Conservation (phyloP, 1,139 yeast species). For the Candida tetrigidarum region DNA sequence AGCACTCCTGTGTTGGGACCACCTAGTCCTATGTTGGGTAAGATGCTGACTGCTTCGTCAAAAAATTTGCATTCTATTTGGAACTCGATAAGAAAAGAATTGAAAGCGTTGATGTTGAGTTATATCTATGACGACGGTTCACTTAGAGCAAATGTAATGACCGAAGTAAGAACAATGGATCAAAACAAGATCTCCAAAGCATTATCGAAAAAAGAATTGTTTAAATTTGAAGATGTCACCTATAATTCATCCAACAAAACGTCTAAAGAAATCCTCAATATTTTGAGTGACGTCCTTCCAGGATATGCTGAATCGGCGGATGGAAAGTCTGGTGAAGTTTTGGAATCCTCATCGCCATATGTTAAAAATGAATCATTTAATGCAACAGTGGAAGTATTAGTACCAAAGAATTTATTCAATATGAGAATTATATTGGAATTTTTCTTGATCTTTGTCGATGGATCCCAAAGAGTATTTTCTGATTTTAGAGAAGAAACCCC, state of each 20-base stretch:
- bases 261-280: slow-evolving; percentile 46
- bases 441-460: slow-evolving; percentile 59
- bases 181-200: slow-evolving; percentile 14
- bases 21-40: slow-evolving; percentile 10
- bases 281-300: slow-evolving; percentile 64
- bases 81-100: slow-evolving; percentile 59
- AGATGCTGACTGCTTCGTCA: slow-evolving; percentile 3
- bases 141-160: background rate
- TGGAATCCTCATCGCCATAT: slow-evolving; percentile 45
- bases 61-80: slow-evolving; percentile 48
- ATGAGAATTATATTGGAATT: slow-evolving; percentile 75
- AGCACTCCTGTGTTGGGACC: slow-evolving; percentile 10
- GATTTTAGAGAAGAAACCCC: slow-evolving; percentile 20
- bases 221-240: slow-evolving; percentile 53
- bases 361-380: slow-evolving; percentile 60
- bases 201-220: slow-evolving; percentile 29
- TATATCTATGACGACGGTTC: slow-evolving; percentile 47
- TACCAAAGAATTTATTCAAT: slow-evolving; percentile 77
- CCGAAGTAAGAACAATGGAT: slow-evolving; percentile 10
- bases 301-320: slow-evolving; percentile 50
- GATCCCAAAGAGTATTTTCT: slow-evolving; percentile 40
- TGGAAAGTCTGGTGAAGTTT: slow-evolving; percentile 11
- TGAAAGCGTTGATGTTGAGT: slow-evolving; percentile 56
- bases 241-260: slow-evolving; percentile 37
- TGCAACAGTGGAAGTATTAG: slow-evolving; percentile 66